phyloP scores from a whole-genome alignment of 139 green algal species.

The Picochlorum sp. region DNA sequence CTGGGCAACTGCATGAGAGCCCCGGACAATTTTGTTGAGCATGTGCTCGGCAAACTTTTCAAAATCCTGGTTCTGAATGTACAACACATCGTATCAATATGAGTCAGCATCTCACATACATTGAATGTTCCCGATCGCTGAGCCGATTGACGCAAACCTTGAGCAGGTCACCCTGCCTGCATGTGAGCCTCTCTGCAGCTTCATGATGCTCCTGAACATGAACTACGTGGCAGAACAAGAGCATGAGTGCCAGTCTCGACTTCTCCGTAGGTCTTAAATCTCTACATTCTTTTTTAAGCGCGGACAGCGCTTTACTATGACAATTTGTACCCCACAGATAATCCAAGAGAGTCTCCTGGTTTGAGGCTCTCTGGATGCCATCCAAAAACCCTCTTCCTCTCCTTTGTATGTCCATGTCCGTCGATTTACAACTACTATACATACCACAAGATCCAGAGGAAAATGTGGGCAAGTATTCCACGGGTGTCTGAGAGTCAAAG shows the following conservation, averaged over 20 bases:
- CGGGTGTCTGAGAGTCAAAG: no score
- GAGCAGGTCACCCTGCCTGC: conserved; percentile 8
- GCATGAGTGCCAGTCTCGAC: conserved; percentile 22
- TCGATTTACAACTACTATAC: no score
- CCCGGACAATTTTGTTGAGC: conserved; percentile 30
- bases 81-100: conserved; percentile 41
- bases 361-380: neutral
- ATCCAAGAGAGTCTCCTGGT: conserved; percentile 19
- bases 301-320: conserved; percentile 20
- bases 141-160: conserved; percentile 18
- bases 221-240: conserved; percentile 26
- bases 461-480: no score
- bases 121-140: conserved; percentile 11
- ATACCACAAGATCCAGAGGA: no score
- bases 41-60: conserved; percentile 34
- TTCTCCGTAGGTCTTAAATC: conserved; percentile 29
- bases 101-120: conserved; percentile 34
- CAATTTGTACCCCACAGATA: conserved; percentile 31
- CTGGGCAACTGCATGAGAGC: conserved; percentile 8
- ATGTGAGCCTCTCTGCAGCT: conserved; percentile 7
- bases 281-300: conserved; percentile 20
- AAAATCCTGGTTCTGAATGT: conserved; percentile 42
- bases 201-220: conserved; percentile 8
- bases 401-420: neutral
- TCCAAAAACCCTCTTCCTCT: neutral